These are phyloP conservation scores for Corymbia maculata DNA, from an alignment of 345 rosid species.

Conservation along the genomic window DNA sequence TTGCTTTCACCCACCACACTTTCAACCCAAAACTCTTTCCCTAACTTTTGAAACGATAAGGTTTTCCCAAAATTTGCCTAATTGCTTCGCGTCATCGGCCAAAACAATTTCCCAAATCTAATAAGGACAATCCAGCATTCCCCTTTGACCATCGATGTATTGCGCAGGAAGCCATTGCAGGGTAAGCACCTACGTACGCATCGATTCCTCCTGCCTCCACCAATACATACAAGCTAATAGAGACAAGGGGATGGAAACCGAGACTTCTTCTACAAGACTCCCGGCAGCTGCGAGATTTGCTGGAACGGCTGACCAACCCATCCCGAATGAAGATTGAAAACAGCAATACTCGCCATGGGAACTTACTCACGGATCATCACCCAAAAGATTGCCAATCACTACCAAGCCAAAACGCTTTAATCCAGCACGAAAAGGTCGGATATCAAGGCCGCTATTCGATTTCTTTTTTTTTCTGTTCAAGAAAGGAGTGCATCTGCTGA, in stretches of 20 bases:
- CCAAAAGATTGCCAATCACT: neutral
- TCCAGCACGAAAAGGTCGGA: neutral
- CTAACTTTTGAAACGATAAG: neutral
- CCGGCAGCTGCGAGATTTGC: neutral
- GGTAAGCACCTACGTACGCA: neutral
- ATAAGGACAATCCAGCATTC: neutral
- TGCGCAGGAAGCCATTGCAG: neutral
- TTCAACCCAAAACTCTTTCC: neutral
- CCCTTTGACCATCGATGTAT: neutral
- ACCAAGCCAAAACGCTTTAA: neutral
- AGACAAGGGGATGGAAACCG: neutral
- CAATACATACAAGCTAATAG: neutral
- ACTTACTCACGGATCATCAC: neutral
- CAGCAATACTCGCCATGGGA: neutral
- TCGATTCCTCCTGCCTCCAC: neutral
- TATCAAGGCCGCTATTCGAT: neutral
- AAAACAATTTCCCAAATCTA: neutral
- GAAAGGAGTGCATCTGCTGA: neutral
- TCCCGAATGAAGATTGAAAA: neutral
- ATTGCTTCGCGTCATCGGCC: neutral
- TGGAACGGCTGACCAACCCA: neutral
- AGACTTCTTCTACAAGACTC: neutral
- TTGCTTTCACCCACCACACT: neutral
- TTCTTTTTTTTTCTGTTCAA: neutral
- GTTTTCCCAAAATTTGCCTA: neutral